phyloP scores from a whole-genome alignment of 2,329 filamentous ascomycete species.

The Coniella vitis region DNA sequence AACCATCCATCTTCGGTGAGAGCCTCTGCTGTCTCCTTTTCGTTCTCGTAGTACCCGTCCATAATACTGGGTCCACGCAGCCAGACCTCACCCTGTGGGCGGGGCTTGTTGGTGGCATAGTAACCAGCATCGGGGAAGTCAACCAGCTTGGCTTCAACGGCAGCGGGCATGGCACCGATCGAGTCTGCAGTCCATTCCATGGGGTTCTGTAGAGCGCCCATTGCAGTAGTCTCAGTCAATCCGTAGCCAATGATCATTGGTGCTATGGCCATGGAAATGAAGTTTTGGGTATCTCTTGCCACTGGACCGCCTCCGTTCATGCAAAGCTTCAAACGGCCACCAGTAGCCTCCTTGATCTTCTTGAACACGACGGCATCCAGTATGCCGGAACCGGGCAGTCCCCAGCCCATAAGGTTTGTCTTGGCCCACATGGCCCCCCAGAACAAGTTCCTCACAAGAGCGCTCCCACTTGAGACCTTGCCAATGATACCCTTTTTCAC shows the following conservation, averaged over 20 bases:
- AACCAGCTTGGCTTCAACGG: conserved; percentile 76
- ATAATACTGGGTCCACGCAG: conserved; percentile 71
- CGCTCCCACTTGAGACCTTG: conserved; percentile 65
- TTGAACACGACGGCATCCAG: conserved; percentile 80
- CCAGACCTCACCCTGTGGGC: conserved; percentile 81
- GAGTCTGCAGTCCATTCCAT: conserved; percentile 69
- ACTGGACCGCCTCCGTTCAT: conserved; percentile 84
- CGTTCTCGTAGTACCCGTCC: conserved; percentile 68
- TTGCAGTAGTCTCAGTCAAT: conserved; percentile 76
- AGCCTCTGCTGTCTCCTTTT: conserved; percentile 65
- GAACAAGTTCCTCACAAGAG: conserved; percentile 69
- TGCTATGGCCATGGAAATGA: conserved; percentile 81
- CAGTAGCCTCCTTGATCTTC: conserved; percentile 85
- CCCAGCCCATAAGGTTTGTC: conserved; percentile 41
- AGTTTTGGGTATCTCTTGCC: conserved; percentile 76
- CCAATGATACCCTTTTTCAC: conserved; percentile 83
- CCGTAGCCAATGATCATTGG: conserved; percentile 89
- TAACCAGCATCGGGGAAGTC: conserved; percentile 82
- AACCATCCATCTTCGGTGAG: conserved; percentile 76
- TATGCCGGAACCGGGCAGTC: conserved; percentile 58
- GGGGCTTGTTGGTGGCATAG: conserved; percentile 64
- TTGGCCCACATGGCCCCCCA: conserved; percentile 52
- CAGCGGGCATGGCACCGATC: conserved; percentile 67
- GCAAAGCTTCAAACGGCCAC: conserved; percentile 71
- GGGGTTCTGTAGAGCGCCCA: conserved; percentile 70